Percentiles rank a stretch among this genome's conserved stretches.
phyloP scores from a whole-genome alignment of 768 basidiomycete species.

The Leccinum obscurum region DNA sequence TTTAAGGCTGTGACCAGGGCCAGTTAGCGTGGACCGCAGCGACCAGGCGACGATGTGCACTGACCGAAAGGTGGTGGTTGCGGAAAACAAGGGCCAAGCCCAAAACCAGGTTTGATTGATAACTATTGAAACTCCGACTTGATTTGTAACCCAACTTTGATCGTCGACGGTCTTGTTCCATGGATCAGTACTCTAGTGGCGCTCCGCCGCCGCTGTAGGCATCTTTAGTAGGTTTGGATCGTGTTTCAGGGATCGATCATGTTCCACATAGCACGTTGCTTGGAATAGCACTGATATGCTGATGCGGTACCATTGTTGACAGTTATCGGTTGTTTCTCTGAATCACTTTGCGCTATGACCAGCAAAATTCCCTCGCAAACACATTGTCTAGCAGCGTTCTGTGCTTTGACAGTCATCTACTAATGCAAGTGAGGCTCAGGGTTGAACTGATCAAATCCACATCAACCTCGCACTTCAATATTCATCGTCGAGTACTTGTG shows the following conservation, averaged over 20 bases:
- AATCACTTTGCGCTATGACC: background rate
- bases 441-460: background rate
- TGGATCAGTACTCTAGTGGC: background rate
- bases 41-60: slow-evolving; percentile 24
- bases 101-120: slow-evolving; percentile 26
- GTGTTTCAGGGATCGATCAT: background rate
- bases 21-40: slow-evolving; percentile 16
- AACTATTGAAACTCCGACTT: slow-evolving; percentile 43
- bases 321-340: background rate
- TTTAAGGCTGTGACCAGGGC: slow-evolving; percentile 50
- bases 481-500: background rate
- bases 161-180: background rate
- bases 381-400: background rate
- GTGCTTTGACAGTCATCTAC: background rate
- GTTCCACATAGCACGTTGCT: background rate
- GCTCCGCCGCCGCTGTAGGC: background rate
- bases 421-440: background rate
- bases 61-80: slow-evolving; percentile 69
- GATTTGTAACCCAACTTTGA: slow-evolving; percentile 15
- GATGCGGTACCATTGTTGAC: background rate
- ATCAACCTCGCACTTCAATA: background rate
- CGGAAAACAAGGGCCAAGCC: slow-evolving; percentile 41
- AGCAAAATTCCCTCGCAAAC: background rate
- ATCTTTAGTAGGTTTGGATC: background rate
- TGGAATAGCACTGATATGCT: background rate